Base-by-base conservation (phyloP, 2,329 filamentous ascomycete species). In the Aspergillus costaricaensis region DNA sequence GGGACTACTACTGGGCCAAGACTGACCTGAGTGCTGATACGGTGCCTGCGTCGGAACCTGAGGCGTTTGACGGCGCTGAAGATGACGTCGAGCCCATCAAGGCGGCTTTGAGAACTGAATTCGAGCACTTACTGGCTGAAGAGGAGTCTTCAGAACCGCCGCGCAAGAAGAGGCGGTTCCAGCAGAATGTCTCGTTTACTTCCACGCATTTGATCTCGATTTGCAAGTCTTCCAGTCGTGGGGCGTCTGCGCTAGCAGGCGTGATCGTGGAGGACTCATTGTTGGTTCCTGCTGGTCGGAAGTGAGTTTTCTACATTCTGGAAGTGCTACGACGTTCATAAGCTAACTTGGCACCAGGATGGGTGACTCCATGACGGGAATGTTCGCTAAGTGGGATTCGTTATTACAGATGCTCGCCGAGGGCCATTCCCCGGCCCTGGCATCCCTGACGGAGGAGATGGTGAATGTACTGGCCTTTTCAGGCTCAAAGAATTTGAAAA, bases 1-100 rank as follows among this genome's bases (percentile, higher is more conserved):
- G 91, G 91, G 83, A 88, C 56, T 91, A 91, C 74, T 97, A 96
- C 79, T 98, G 93, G 93, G 77, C 71, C 12, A 77, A 79, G 39
- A 72, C 87, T 19, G 52, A 36, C 43, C 57, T 61, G 47, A 57
- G 27, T 14, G 44, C 49, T 21, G 56, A 19, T 30, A 23, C n/a
- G 30, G 47, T 49, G 36, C 47, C 53, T 21, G 19, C n/a, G 23
- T 50, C 15, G 2, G 17, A 39, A 15, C 17, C 39, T 58, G 30
- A 8, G 48, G 57, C 44, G 6, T 8, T 47, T 15, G 53, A 55
- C 12, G 53, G 15, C 2, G 61, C 56, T 17, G 38, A 59, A 51
- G 59, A 64, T 21, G 64, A 62, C 10, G 51, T 48, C 41, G 58
- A 57, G 5, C 57, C 66, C n/a, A 38, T 71, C n/a, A 64, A 63